These are phyloP conservation scores for Hanseniaspora opuntiae DNA, from an alignment of 805 yeast species.

Conservation along the genomic window DNA sequence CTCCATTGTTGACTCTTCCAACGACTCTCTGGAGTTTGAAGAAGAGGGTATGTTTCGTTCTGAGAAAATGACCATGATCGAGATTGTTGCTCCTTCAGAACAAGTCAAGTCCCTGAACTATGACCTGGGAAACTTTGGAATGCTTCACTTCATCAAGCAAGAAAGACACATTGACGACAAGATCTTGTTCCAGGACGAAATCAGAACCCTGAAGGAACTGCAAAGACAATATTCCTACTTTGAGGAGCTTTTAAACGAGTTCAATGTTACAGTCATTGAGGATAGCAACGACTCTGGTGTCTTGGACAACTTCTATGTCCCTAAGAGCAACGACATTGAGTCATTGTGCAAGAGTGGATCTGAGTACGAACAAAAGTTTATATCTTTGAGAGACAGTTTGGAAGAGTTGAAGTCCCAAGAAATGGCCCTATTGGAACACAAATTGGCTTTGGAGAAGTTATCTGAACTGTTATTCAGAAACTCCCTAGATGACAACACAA, in stretches of 20 bases:
- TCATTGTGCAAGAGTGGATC: slow-evolving; percentile 50
- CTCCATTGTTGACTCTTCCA: background rate
- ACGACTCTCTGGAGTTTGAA: slow-evolving; percentile 11
- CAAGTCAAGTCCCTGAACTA: slow-evolving; percentile 76
- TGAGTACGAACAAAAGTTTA: slow-evolving; percentile 58
- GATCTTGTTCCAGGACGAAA: slow-evolving; percentile 76
- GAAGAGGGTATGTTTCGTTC: slow-evolving; percentile 45
- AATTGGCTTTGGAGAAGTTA: slow-evolving; percentile 38
- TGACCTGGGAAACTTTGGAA: slow-evolving; percentile 72
- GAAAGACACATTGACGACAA: slow-evolving; percentile 36
- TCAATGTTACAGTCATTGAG: slow-evolving; percentile 32
- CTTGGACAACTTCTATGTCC: slow-evolving; percentile 23
- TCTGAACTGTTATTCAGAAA: slow-evolving; percentile 34
- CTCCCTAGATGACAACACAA: slow-evolving; percentile 8
- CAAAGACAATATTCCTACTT: slow-evolving; percentile 66
- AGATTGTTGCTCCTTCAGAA: slow-evolving; percentile 82
- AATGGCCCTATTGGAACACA: slow-evolving; percentile 48
- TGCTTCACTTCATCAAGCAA: slow-evolving; percentile 48
- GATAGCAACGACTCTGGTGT: slow-evolving; percentile 15
- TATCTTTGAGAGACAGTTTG: slow-evolving; percentile 56
- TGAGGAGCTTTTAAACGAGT: slow-evolving; percentile 37
- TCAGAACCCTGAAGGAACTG: slow-evolving; percentile 70
- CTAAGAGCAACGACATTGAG: slow-evolving; percentile 53
- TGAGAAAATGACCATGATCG: slow-evolving; percentile 93
- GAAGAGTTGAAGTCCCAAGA: slow-evolving; percentile 44